A percentile compares a stretch with the other conserved stretches of the same genome.
Evolutionary conservation across 495 filamentous ascomycete genomes (phyloP).

Genomic region (Astrothelium macrocarpum): DNA sequence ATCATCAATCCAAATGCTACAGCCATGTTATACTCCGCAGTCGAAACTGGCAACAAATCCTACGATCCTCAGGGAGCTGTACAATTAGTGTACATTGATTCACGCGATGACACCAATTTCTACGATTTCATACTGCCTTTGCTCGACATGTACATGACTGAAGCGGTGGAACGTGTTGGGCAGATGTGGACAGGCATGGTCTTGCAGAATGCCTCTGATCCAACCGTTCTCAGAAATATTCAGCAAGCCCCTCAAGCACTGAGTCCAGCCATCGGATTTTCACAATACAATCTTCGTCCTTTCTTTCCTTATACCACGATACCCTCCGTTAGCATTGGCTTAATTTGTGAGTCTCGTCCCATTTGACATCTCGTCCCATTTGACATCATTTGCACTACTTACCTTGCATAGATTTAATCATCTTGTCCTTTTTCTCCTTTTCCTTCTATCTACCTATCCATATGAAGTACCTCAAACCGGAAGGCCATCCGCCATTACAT

Average conservation of each 20-base stretch:
- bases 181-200: slow-evolving; percentile 42
- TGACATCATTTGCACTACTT: background rate
- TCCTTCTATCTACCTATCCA: slow-evolving; percentile 62
- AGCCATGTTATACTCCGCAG: slow-evolving; percentile 45
- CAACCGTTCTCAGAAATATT: slow-evolving; percentile 34
- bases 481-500: slow-evolving; percentile 48
- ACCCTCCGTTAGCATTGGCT: slow-evolving; percentile 53
- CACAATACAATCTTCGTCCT: slow-evolving; percentile 50
- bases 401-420: slow-evolving; percentile 46
- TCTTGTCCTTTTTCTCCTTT: slow-evolving; percentile 64
- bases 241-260: slow-evolving; percentile 47
- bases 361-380: background rate
- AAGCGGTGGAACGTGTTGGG: slow-evolving; percentile 43
- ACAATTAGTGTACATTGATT: slow-evolving; percentile 49
- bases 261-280: slow-evolving; percentile 55
- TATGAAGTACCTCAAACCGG: slow-evolving; percentile 42
- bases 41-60: slow-evolving; percentile 46
- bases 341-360: slow-evolving; percentile 41
- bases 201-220: slow-evolving; percentile 30
- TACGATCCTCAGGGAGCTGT: slow-evolving; percentile 56
- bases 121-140: slow-evolving; percentile 46
- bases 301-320: slow-evolving; percentile 47
- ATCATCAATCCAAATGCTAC: slow-evolving; percentile 60
- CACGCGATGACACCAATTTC: slow-evolving; percentile 48
- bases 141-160: slow-evolving; percentile 36